Base-by-base conservation (phyloP, 345 rosid species). In the Dipteronia sinensis region DNA sequence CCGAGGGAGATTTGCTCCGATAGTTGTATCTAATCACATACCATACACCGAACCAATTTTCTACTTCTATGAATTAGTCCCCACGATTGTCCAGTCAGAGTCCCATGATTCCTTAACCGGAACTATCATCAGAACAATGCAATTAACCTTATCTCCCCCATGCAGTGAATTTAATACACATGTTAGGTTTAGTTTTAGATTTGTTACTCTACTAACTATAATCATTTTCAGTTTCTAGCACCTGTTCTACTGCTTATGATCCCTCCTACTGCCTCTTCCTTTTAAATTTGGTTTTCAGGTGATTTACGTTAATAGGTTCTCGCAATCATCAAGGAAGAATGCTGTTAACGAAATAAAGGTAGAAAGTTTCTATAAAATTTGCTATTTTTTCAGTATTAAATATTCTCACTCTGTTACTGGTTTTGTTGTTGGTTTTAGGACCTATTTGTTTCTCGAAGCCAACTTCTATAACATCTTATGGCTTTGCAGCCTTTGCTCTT, bases 91-190 rank as follows among this genome's bases (percentile, higher is more conserved):
- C 73, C 97, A 98, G 0, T 85, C 99, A 0, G 98, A 93, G 79
- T 90, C 98, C 9, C 99, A 96, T 81, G 99, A 96, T 80, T 85
- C 97, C 51, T 86, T 94, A 61, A 98, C 99, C 44, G 98, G 99
- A 80, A 96, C 98, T 77, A 96, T 96, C 59, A 94, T 94, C 80
- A 90, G 99, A 82, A 97, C 99, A 72, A 96, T 96, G 99, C 99
- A 96, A 95, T 98, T 95, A 67, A 61, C 15, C 38, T 34, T 17
- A 12, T 56, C 75, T 31, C 22, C 31, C 20, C 9, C 25, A 7
- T 2, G 27, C 25, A 2, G 25, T 67, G 29, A 77, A 73, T 29
- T 47, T 38, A 23, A 74, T 15, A 7, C 2, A 7, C 12, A 61
- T 51, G 42, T 3, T 67, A 27, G 27, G 42, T 58, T 59, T 22